Base-by-base conservation (phyloP, 1,284 basidiomycete genomes). In the Heterobasidion annosum region DNA sequence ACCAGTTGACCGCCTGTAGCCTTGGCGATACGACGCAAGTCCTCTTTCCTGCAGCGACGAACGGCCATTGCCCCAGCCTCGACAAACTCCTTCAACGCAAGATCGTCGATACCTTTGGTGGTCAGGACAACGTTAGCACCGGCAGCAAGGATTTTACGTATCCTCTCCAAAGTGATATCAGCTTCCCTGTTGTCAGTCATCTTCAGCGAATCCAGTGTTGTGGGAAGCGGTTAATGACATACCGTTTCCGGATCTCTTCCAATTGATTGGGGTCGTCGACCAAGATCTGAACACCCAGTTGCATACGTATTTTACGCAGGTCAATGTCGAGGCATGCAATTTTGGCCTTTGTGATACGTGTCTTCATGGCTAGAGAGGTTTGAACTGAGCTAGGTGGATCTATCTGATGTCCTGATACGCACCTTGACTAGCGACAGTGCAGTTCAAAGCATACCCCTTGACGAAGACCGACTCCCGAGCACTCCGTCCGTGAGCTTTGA, bases 41-140 rank as follows among this genome's bases (percentile, higher is more conserved):
- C 97, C 68, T 99, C 97, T 72, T 99, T 99, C 67, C 91, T 85
- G 77, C 97, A 99, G 64, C 97, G 81, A 60, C 97, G 86, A 54
- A 99, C 97, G 43, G 94, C 97, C 91, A 99, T 99, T 0, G 96
- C 97, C 45, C 97, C 97, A 13, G 94, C 96, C 74, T 99, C 97
- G 54, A 99, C 93, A 65, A 99, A 99, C 74, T 99, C 97, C 70
- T 99, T 99, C 64, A 99, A 75, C 69, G 94, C 97, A 34, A 99
- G 78, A 67, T 99, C 97, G 66, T 99, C 97, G 63, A 99, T 99
- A 51, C 97, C 97, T 72, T 99, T 99, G 40, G 97, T 99, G 32
- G 97, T 99, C 55, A 99, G 75, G 48, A 99, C 85, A 58, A 99
- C 97, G 65, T 99, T 99, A 46, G 97, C 97, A 52, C 97, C 97